Base-by-base conservation (phyloP, 768 basidiomycete species). In the Paxillus rubicundulus region DNA sequence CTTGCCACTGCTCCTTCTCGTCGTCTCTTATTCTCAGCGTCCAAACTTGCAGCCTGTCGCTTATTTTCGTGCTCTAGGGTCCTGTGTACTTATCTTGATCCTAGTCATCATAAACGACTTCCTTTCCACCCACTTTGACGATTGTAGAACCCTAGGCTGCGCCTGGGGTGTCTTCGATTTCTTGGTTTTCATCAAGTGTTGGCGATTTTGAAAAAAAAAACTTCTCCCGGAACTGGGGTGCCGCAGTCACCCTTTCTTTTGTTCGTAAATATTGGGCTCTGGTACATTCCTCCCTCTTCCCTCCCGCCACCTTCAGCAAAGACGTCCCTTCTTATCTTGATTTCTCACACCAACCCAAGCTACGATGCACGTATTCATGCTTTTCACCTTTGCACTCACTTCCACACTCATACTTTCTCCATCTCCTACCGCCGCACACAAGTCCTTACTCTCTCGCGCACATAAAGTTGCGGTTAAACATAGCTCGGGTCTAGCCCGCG, bases 401-500 rank as follows among this genome's bases (percentile, higher is more conserved):
- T 63, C 72, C 41, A 57, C 68, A 33, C 65, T 60, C 61, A 53
- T 47, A 52, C 65, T 65, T 60, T 65, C 55, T 52, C 49, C 50
- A 47, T 58, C 60, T 7, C 59, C 52, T 40, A 54, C 47, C 52
- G 58, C 54, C 49, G 69, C 62, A 50, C 64, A 55, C 54, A 52
- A 41, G 27, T 65, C 46, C 54, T 77, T 61, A 70, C 70, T 58
- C 70, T 77, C 60, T 45, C 74, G 69, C 30, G 74, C 78, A 30
- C 86, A 86, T 62, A 73, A 71, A 27, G 72, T 74, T 52, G 85
- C 86, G 28, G 65, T 78, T 40, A 77, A 74, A 50, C 81, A 80
- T 51, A 88, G 85, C 38, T 77, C 79, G 43, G 77, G 69, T 49
- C 73, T 91, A 27, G 85, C 87, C 16, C 77, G 76, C 50, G 89